A percentile compares a stretch with the other conserved stretches of the same genome.
These are phyloP conservation scores for Colletotrichum euphorbiae DNA, from an alignment of 2,329 filamentous ascomycete species.

Conservation along the genomic window DNA sequence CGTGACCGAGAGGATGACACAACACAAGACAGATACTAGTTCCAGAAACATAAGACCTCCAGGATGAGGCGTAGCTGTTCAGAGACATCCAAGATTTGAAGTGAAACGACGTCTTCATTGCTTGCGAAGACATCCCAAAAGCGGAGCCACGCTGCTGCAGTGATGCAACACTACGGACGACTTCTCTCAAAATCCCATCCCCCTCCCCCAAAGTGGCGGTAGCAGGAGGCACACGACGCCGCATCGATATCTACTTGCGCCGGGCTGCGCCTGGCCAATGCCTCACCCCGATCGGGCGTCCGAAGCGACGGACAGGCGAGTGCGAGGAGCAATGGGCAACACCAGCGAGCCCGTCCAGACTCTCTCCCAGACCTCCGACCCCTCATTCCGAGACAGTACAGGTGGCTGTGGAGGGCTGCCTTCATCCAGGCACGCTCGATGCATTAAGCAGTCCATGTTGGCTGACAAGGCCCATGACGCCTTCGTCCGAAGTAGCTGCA, in stretches of 20 bases:
- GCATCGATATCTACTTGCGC: slow-evolving; percentile 1
- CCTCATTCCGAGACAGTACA: background rate
- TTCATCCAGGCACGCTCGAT: background rate
- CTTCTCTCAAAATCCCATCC: background rate
- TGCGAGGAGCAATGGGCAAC: slow-evolving; percentile 1
- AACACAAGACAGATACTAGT: too few species aligned
- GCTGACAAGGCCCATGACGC: too few species aligned
- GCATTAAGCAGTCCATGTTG: background rate
- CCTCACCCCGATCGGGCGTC: background rate
- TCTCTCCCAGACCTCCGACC: background rate
- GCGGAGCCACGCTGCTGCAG: background rate
- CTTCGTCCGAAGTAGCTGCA: slow-evolving; percentile 11
- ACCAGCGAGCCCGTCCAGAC: background rate
- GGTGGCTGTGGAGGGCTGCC: background rate
- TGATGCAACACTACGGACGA: background rate
- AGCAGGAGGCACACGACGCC: slow-evolving; percentile 1
- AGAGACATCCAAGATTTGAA: too few species aligned
- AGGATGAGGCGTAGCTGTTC: too few species aligned
- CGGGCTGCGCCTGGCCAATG: background rate
- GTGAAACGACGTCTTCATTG: too few species aligned
- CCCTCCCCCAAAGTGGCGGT: background rate
- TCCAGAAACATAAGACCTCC: too few species aligned
- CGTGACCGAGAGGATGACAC: too few species aligned
- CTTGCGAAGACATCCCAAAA: background rate
- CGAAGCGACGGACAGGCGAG: slow-evolving; percentile 17